Evolutionary conservation across 768 basidiomycete species (phyloP), one percentile per base, ranked within the genome.

Genomic region (Tylopilus balloui): DNA sequence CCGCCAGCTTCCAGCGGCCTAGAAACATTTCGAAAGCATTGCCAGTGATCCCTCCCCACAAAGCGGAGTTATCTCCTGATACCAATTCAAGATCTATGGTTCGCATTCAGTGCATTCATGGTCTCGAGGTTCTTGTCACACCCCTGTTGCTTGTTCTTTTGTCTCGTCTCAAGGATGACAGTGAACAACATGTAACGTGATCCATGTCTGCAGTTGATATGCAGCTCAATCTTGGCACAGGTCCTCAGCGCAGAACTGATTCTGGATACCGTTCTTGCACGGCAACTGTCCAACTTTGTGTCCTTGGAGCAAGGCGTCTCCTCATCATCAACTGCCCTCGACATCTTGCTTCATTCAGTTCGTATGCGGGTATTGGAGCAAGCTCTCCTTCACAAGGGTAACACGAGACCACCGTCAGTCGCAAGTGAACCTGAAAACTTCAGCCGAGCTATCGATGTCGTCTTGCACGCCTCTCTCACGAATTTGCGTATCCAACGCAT

Each of bases 81-180:
- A 24, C 19, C 15, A 21, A 36, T 8, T 41, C 60, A 15, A 37
- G 31, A n/a, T 50, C 48, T 13, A 43, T 65, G 48, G 40, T 63
- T 42, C 77, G 79, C 24, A 50, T 82, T 25, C 66, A 64, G 29
- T 73, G 66, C 47, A 55, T 57, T 24, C 68, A 66, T 24, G 66
- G 68, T 17, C 41, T 80, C 13, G 65, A 69, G 31, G 40, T 82
- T 15, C 66, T 69, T 36, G 47, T 83, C n/a, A 84, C 80, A 6
- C 86, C 86, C 3, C 68, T 87, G 17, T 41, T 81, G 15, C 50
- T 80, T 31, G 68, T 73, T 15, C 74, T 72, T 38, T 61, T 70
- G n/a, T 59, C 62, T 27, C 61, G 62, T 45, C 58, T 88, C 15
- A 72, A 78, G 56, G 65, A 76, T 36, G 83, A 81, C 39, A 51